These are phyloP conservation scores for Hirsutella rhossiliensis DNA, from an alignment of 2,329 filamentous ascomycete species.

Conservation along the genomic window DNA sequence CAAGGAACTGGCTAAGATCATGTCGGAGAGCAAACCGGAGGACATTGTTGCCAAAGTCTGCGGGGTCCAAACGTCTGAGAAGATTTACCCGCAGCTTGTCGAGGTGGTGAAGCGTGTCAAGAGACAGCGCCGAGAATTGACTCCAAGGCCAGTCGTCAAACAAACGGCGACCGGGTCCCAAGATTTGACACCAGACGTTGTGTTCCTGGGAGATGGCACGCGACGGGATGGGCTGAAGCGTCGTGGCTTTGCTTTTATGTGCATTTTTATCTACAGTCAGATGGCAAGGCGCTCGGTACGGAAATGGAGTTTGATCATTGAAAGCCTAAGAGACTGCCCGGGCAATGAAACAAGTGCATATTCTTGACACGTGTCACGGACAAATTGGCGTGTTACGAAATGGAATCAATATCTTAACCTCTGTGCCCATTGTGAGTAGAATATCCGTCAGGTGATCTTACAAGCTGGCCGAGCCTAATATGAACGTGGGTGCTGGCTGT, in stretches of 20 bases:
- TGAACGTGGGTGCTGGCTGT: too few species aligned
- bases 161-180: not conserved
- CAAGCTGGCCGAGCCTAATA: too few species aligned
- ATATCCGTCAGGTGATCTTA: too few species aligned
- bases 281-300: not conserved
- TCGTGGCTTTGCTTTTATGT: not conserved
- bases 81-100: constrained; percentile 64
- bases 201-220: not conserved
- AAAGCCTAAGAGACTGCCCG: too few species aligned
- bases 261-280: not conserved
- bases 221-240: not conserved
- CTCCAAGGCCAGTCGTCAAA: constrained; percentile 6
- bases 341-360: too few species aligned
- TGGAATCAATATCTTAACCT: too few species aligned
- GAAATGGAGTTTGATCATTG: not conserved
- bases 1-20: constrained; percentile 70
- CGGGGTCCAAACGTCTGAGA: constrained; percentile 64
- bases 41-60: constrained; percentile 72
- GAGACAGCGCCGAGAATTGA: constrained; percentile 38
- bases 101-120: constrained; percentile 78
- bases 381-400: too few species aligned
- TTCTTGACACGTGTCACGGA: too few species aligned
- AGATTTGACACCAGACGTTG: not conserved
- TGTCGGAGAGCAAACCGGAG: constrained; percentile 60
- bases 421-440: too few species aligned